A percentile compares a stretch with the other conserved stretches of the same genome.
These are phyloP conservation scores for Prinsepia uniflora DNA, from an alignment of 306 rosid species.

Conservation along the genomic window DNA sequence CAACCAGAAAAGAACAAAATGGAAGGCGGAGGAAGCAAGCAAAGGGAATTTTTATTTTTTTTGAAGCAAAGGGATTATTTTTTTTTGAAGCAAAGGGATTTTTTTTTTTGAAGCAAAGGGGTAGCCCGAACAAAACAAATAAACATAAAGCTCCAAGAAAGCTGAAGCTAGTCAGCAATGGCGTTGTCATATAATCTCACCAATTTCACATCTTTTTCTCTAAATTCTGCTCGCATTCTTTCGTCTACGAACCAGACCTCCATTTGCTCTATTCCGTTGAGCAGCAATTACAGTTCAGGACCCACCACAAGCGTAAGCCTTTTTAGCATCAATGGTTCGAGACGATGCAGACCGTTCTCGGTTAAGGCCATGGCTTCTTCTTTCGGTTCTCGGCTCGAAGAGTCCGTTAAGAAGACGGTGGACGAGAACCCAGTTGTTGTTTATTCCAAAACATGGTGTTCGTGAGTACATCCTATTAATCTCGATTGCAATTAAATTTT, in stretches of 20 bases:
- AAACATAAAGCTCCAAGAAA: constrained; percentile 9
- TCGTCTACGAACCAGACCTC: constrained; percentile 34
- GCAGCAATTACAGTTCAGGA: constrained; percentile 18
- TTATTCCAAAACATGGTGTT: constrained; percentile 96
- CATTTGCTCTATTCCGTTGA: constrained; percentile 28
- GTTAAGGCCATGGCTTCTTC: constrained; percentile 68
- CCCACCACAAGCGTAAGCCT: constrained; percentile 13
- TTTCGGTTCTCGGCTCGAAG: constrained; percentile 93
- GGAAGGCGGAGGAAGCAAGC: neutral
- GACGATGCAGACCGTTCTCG: constrained; percentile 26
- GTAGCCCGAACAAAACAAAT: neutral
- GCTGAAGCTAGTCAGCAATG: constrained; percentile 32
- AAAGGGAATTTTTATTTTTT: too few relatives aligned
- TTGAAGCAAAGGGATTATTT: too few relatives aligned
- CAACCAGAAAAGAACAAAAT: neutral
- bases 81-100: too few relatives aligned
- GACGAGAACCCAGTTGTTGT: constrained; percentile 67
- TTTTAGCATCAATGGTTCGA: constrained; percentile 27
- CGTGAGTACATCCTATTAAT: constrained; percentile 44
- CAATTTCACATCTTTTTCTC: constrained; percentile 27
- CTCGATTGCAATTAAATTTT: neutral
- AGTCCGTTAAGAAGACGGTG: constrained; percentile 69
- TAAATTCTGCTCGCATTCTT: constrained; percentile 29
- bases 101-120: neutral
- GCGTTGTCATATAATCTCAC: constrained; percentile 38